Evolutionary conservation across 2,329 filamentous ascomycete genomes (phyloP), one percentile per base, ranked within the genome.

Genomic region (Hymenoscyphus repandus): DNA sequence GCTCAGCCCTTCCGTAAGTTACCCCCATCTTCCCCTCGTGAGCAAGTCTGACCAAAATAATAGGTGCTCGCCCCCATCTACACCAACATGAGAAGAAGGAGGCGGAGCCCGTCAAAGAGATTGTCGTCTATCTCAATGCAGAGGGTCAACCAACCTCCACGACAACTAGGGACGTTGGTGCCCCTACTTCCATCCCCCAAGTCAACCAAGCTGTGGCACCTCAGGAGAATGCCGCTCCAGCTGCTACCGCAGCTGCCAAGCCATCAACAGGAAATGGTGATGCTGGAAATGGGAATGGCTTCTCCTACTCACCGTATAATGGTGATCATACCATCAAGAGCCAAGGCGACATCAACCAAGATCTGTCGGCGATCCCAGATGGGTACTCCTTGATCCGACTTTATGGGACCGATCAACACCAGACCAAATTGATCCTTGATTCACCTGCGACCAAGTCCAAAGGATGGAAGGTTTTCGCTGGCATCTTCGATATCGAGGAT

Each of bases 331-430:
- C 69, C 50, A 95, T 89, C 77, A 93, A 92, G 68, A 72, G 76
- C 5, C 71, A 76, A 47, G 69, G 72, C 1, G 72, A 88, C 59
- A 76, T 95, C 46, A 72, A 78, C 53, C 64, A 70, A 17, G 89
- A 95, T 62, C 79, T 93, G 59, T 69, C 71, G 13, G 69, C 69
- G 46, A 72, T 81, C 27, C 72, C 71, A 12, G 65, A 69, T 18
- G 67, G 69, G 12, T 90, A 86, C 68, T 74, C 74, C 15, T 68
- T 83, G 33, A 72, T 95, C 49, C 86, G 90, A 45, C 78, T 88
- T 63, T 95, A 95, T 64, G 90, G 89, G 47, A 81, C 82, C 51
- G 88, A 90, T 67, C 95, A 90, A 68, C 72, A 88, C 62, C 86
- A 91, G 66, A 77, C 89, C 36, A 66, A 74, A 2, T 79, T 75